These are phyloP conservation scores for Petunia hybrid DNA, from an alignment of 305 asterid species.

Conservation along the genomic window DNA sequence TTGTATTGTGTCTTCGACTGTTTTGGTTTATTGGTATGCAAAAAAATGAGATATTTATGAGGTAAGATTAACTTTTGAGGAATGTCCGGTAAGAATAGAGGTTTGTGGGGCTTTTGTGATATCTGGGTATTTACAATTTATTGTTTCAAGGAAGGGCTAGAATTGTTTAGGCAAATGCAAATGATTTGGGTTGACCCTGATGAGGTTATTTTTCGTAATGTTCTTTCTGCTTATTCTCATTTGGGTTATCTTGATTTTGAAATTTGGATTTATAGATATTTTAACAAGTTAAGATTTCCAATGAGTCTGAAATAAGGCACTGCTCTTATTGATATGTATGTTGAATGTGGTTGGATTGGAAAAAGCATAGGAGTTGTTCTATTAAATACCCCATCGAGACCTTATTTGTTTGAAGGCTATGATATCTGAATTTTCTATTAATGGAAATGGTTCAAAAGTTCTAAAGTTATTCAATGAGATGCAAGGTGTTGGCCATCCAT, in stretches of 20 bases:
- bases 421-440: slow-evolving; percentile 66
- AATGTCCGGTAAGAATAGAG: too few species aligned
- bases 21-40: slow-evolving; percentile 61
- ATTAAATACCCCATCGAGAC: slow-evolving; percentile 60
- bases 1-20: slow-evolving; percentile 65
- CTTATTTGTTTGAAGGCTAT: slow-evolving; percentile 66
- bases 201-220: slow-evolving; percentile 60
- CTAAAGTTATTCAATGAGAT: slow-evolving; percentile 59
- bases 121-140: too few species aligned
- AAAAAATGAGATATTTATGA: slow-evolving; percentile 53
- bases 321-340: slow-evolving; percentile 66
- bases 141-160: too few species aligned
- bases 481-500: slow-evolving; percentile 61
- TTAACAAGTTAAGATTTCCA: slow-evolving; percentile 40
- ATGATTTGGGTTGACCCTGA: slow-evolving; percentile 31
- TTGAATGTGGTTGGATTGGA: slow-evolving; percentile 70
- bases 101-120: not conserved
- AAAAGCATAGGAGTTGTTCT: slow-evolving; percentile 56
- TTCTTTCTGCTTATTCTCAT: slow-evolving; percentile 68
- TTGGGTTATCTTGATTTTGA: slow-evolving; percentile 70
- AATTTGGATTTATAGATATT: slow-evolving; percentile 62
- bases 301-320: slow-evolving; percentile 57
- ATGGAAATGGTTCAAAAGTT: slow-evolving; percentile 55
- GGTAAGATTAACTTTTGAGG: slow-evolving; percentile 62
- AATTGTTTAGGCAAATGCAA: too few species aligned